phyloP scores from a whole-genome alignment of 2,329 filamentous ascomycete genomes.

The Gaeumannomyces sp. region DNA sequence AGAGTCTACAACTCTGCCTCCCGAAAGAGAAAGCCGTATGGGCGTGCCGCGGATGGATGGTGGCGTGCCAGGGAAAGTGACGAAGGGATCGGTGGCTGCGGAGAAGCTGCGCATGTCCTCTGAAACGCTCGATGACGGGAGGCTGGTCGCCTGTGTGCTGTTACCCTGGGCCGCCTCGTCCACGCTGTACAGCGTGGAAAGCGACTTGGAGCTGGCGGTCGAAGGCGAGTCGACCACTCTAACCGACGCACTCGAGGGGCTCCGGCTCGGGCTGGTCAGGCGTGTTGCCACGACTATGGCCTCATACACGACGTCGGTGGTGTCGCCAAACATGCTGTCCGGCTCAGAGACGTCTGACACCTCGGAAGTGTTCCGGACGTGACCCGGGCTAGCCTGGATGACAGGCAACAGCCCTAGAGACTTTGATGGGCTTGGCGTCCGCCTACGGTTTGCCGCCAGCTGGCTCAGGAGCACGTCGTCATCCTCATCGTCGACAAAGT shows the following conservation, averaged over 20 bases:
- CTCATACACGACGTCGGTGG: not conserved
- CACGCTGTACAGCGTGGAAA: constrained; percentile 52
- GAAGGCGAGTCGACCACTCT: constrained; percentile 25
- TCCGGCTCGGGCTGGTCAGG: constrained; percentile 36
- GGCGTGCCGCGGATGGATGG: not conserved
- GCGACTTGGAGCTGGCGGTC: constrained; percentile 44
- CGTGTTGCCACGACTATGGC: constrained; percentile 13
- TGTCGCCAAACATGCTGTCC: constrained; percentile 34
- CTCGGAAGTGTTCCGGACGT: constrained; percentile 26
- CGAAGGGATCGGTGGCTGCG: not conserved
- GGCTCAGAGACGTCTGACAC: constrained; percentile 29
- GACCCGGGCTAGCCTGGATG: constrained; percentile 14
- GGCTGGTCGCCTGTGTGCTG: constrained; percentile 6
- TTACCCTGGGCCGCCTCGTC: constrained; percentile 38
- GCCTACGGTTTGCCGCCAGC: constrained; percentile 2
- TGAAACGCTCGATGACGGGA: not conserved
- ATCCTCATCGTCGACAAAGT: not conserved
- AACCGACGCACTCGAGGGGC: constrained; percentile 10
- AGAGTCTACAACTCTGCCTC: not conserved
- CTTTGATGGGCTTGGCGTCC: constrained; percentile 14
- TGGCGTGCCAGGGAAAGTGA: not conserved
- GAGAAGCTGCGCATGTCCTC: not conserved
- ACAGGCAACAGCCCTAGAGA: constrained; percentile 9
- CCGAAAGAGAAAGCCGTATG: not conserved
- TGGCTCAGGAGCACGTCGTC: not conserved